phyloP scores from a whole-genome alignment of 306 rosid genomes.

The Macrotyloma uniflorum region DNA sequence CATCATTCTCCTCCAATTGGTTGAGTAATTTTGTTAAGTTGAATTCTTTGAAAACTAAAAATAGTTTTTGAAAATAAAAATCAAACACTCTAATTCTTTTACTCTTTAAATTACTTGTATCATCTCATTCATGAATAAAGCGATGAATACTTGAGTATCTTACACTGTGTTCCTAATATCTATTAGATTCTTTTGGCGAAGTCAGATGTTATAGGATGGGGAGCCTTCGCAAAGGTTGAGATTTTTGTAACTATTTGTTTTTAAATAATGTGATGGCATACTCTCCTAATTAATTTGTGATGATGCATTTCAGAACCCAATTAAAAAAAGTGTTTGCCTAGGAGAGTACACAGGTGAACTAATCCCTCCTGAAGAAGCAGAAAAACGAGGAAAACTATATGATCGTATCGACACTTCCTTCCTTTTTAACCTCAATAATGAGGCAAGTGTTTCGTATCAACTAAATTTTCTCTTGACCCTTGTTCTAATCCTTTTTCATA shows the following conservation, averaged over 20 bases:
- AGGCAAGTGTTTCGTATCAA: constrained; percentile 50
- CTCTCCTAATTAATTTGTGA: constrained; percentile 36
- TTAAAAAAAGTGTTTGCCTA: constrained; percentile 73
- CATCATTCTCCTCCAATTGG: not conserved
- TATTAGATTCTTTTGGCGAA: constrained; percentile 76
- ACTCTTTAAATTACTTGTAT: constrained; percentile 4
- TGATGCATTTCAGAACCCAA: constrained; percentile 66
- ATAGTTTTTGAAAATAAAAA: not conserved
- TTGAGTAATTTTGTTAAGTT: not conserved
- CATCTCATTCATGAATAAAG: constrained; percentile 23
- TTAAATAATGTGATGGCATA: not conserved
- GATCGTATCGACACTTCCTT: constrained; percentile 72
- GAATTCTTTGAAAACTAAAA: not conserved
- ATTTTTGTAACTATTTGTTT: not conserved
- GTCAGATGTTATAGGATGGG: constrained; percentile 93
- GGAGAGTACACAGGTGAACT: constrained; percentile 94
- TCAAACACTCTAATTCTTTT: not conserved
- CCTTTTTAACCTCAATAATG: constrained; percentile 86
- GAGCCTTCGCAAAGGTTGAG: constrained; percentile 86
- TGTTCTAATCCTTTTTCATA: not conserved
- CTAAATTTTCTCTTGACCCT: not conserved
- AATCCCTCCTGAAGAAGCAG: constrained; percentile 74
- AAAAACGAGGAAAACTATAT: constrained; percentile 80
- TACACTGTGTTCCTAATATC: constrained; percentile 20
- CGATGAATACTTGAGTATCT: constrained; percentile 10